phyloP scores from a whole-genome alignment of 2,329 filamentous ascomycete genomes.

The Fusarium hostae region DNA sequence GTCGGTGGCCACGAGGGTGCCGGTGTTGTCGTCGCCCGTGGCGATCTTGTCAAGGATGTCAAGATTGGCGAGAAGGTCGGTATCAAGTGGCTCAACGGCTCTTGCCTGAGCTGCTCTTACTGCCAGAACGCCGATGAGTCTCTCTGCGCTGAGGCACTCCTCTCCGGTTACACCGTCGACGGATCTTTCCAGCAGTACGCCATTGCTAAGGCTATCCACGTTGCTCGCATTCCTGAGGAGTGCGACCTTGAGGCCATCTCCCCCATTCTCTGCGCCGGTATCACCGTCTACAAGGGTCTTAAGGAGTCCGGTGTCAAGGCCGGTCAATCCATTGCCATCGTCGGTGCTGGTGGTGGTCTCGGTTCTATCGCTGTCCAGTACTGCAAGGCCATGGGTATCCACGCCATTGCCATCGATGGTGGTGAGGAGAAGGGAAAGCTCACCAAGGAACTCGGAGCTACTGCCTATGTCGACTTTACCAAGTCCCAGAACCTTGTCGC shows the following conservation, averaged over 20 bases:
- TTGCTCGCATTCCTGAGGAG: constrained; percentile 83
- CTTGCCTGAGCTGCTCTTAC: constrained; percentile 84
- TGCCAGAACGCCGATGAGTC: constrained; percentile 85
- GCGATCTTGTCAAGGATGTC: constrained; percentile 80
- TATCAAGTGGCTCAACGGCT: constrained; percentile 93
- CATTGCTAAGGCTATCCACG: constrained; percentile 86
- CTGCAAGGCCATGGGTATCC: constrained; percentile 88
- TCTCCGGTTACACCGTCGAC: constrained; percentile 94
- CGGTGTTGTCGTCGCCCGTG: constrained; percentile 83
- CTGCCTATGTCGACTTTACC: constrained; percentile 82
- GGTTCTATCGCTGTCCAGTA: constrained; percentile 86
- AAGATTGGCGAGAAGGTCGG: constrained; percentile 87
- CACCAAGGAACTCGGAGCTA: constrained; percentile 76
- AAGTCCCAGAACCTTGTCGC: constrained; percentile 80
- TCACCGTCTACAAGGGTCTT: constrained; percentile 91
- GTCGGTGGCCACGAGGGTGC: constrained; percentile 86
- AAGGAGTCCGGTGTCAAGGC: constrained; percentile 82
- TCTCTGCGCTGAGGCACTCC: constrained; percentile 77
- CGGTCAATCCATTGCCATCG: constrained; percentile 83
- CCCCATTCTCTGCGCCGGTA: constrained; percentile 84
- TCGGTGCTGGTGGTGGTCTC: constrained; percentile 86
- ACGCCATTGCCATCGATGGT: constrained; percentile 82
- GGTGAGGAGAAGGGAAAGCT: constrained; percentile 83
- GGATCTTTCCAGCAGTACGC: constrained; percentile 94
- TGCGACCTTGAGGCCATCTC: constrained; percentile 80